These are phyloP conservation scores for Orbilia javanica DNA, from an alignment of 2,329 filamentous ascomycete genomes.

Conservation along the genomic window DNA sequence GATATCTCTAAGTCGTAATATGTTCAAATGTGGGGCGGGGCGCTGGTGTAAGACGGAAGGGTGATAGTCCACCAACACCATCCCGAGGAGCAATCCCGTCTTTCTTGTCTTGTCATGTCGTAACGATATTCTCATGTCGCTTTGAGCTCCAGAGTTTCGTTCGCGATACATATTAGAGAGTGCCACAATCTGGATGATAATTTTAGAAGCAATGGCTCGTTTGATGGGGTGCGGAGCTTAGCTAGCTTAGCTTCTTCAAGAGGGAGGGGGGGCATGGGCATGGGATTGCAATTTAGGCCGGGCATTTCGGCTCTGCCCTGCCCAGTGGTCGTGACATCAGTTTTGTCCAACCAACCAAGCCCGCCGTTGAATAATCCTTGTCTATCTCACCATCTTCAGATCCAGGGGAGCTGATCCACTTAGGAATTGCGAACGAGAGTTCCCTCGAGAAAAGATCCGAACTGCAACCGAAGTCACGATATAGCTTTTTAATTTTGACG, in stretches of 20 bases:
- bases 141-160: slow-evolving; percentile 49
- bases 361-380: slow-evolving; percentile 39
- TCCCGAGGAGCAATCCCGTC: slow-evolving; percentile 20
- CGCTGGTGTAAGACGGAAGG: slow-evolving; percentile 47
- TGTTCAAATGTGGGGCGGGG: slow-evolving; percentile 52
- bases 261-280: not conserved
- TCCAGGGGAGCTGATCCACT: slow-evolving; percentile 26
- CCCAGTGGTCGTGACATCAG: slow-evolving; percentile 44
- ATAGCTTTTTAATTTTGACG: slow-evolving; percentile 16
- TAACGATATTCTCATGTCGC: slow-evolving; percentile 54
- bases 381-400: slow-evolving; percentile 44
- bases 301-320: slow-evolving; percentile 55
- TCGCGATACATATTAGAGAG: slow-evolving; percentile 34
- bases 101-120: not conserved
- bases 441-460: slow-evolving; percentile 54
- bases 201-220: slow-evolving; percentile 57
- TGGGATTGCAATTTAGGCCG: slow-evolving; percentile 39
- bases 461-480: slow-evolving; percentile 53
- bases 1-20: slow-evolving; percentile 19
- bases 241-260: slow-evolving; percentile 55
- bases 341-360: slow-evolving; percentile 53
- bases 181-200: slow-evolving; percentile 57
- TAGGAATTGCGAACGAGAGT: slow-evolving; percentile 57
- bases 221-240: slow-evolving; percentile 50
- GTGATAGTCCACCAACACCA: slow-evolving; percentile 25